Evolutionary conservation across 2,329 filamentous ascomycete genomes (phyloP), one percentile per base, ranked within the genome.

Genomic region (Dothidotthia symphoricarpi): DNA sequence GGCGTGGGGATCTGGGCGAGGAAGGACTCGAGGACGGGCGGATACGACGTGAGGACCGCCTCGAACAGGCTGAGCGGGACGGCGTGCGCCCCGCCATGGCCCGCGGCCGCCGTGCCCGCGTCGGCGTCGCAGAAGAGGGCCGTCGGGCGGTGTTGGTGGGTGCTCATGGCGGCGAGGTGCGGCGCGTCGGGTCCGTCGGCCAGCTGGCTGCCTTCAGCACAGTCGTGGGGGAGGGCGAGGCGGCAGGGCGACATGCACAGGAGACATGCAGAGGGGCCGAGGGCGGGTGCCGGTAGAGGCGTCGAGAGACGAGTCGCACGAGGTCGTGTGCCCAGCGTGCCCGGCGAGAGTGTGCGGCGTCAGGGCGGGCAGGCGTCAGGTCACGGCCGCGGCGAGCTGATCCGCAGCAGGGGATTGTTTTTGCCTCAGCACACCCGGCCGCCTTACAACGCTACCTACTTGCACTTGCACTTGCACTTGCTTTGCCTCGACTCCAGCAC

Each of bases 11-110:
- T 68, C 49, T 81, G 77, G 28, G 76, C 69, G 31, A 81, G 69
- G 16, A 82, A 70, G 27, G 76, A 80, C 58, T 80, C 77, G 43
- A 81, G 68, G 42, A 81, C 71, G 31, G 78, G 77, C 22, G 75
- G 73, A 58, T 80, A 75, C 14, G 75, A 71, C 32, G 75, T 77
- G 46, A 81, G 59, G 47, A 80, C 63, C 49, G 71, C 63, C 60
- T 81, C 78, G 55, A 81, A 78, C 34, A 56, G 57, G 49, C 58
- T 64, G 48, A 66, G 60, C 16, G 49, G 22, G 14, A 33, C 45
- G 34, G 43, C 19, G n/a, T 43, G 35, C 15, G 38, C 34, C 22
- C 31, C 26, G 33, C 28, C 14, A 24, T 15, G 25, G 24, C 16
- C 16, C 6, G 16, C 12, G 31, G 34, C 31, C n/a, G 31, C 19